phyloP scores from a whole-genome alignment of 2,329 filamentous ascomycete species.

The Neurospora sp. region DNA sequence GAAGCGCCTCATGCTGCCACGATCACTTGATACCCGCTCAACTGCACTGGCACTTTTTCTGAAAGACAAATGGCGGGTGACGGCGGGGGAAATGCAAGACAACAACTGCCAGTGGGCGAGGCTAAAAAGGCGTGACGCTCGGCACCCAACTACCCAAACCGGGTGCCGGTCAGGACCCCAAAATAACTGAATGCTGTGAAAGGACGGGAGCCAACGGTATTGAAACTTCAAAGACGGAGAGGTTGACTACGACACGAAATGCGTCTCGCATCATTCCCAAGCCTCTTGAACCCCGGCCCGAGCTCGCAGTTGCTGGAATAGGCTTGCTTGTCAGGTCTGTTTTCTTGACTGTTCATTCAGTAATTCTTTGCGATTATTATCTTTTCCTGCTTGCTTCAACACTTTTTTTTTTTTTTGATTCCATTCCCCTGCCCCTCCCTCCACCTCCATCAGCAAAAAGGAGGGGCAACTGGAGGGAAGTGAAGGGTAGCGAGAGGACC shows the following conservation, averaged over 20 bases:
- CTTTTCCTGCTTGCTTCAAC: background rate
- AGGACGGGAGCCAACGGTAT: background rate
- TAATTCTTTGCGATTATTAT: background rate
- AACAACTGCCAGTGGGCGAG: background rate
- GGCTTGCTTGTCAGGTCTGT: background rate
- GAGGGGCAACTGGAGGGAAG: background rate
- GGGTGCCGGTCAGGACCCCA: background rate
- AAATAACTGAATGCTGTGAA: background rate
- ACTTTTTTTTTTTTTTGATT: background rate
- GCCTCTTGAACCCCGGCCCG: background rate
- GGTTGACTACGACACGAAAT: background rate
- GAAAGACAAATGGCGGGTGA: background rate
- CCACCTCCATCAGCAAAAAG: background rate
- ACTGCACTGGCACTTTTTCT: background rate
- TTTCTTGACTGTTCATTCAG: background rate
- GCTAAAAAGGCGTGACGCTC: background rate
- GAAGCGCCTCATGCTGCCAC: background rate
- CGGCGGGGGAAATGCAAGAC: background rate
- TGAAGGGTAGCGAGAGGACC: background rate
- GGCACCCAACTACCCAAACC: background rate
- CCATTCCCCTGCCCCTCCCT: background rate
- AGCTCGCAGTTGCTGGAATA: background rate
- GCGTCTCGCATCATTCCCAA: background rate
- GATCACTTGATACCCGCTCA: background rate
- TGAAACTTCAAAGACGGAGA: background rate